Percentiles rank a stretch among this genome's conserved stretches.
These are phyloP conservation scores for Beauveria asiatica DNA, from an alignment of 2,329 filamentous ascomycete species.

Conservation along the genomic window DNA sequence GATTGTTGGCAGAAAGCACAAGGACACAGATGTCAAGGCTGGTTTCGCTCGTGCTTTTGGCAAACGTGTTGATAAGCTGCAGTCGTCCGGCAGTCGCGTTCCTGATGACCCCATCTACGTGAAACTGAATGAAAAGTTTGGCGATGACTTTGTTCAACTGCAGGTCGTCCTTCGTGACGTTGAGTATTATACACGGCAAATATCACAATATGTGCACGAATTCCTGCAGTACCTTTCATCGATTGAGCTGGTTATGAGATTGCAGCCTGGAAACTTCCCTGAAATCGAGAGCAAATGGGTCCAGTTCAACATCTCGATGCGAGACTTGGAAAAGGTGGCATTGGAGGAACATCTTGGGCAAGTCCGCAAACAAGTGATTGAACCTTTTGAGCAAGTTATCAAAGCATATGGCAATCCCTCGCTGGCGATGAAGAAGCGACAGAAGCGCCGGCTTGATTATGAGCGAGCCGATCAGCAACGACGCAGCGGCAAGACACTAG, in stretches of 20 bases:
- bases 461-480: constrained; percentile 71
- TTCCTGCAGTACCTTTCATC: constrained; percentile 74
- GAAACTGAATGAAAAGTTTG: constrained; percentile 75
- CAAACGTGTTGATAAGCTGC: constrained; percentile 75
- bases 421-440: constrained; percentile 85
- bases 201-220: constrained; percentile 69
- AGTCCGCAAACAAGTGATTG: constrained; percentile 74
- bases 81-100: constrained; percentile 51
- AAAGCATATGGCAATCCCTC: constrained; percentile 76
- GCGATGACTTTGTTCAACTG: constrained; percentile 83
- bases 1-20: constrained; percentile 76
- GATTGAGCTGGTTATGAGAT: constrained; percentile 72
- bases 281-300: constrained; percentile 94
- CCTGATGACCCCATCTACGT: constrained; percentile 77
- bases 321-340: constrained; percentile 74
- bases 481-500: constrained; percentile 74
- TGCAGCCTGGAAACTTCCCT: constrained; percentile 63
- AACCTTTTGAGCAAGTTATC: constrained; percentile 72
- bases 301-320: constrained; percentile 77
- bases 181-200: constrained; percentile 82
- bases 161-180: constrained; percentile 90
- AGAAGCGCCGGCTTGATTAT: constrained; percentile 86
- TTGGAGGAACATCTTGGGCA: constrained; percentile 69
- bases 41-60: constrained; percentile 84
- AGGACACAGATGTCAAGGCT: constrained; percentile 80